Conservation (phyloP, 164 flowering plant genomes). For the Vitis rupestris region DNA sequence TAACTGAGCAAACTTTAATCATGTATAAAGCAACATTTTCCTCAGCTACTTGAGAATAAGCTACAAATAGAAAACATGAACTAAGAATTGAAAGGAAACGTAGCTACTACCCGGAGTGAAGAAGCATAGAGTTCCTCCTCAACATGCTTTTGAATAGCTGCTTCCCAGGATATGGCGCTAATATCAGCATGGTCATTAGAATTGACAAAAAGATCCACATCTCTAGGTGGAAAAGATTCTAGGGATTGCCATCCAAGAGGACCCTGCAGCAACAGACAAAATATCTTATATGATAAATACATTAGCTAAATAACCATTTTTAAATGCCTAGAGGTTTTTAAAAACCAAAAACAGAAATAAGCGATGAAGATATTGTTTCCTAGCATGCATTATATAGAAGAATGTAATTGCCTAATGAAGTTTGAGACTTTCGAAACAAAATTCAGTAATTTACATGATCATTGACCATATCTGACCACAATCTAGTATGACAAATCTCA, state of each 20-base stretch:
- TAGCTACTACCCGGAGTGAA: conserved; percentile 51
- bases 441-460: neutral
- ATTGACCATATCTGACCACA: neutral
- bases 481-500: neutral
- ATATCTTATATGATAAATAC: neutral
- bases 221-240: conserved; percentile 48
- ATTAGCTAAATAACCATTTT: no score
- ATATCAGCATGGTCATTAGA: conserved; percentile 51
- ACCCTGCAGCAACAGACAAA: conserved; percentile 49
- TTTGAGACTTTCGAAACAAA: neutral
- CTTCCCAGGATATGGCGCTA: conserved; percentile 85
- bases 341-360: no score
- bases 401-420: no score
- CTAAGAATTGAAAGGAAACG: neutral
- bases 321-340: no score
- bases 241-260: conserved; percentile 91
- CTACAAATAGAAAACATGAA: neutral
- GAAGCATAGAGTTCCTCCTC: conserved; percentile 85
- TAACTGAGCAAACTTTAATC: neutral
- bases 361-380: no score
- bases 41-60: neutral
- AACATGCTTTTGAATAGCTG: conserved; percentile 78
- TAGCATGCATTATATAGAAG: no score
- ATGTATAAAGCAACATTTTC: neutral
- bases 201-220: conserved; percentile 37